Conservation (phyloP, 2,329 filamentous ascomycete genomes). For the Raffaelea albimanens region DNA sequence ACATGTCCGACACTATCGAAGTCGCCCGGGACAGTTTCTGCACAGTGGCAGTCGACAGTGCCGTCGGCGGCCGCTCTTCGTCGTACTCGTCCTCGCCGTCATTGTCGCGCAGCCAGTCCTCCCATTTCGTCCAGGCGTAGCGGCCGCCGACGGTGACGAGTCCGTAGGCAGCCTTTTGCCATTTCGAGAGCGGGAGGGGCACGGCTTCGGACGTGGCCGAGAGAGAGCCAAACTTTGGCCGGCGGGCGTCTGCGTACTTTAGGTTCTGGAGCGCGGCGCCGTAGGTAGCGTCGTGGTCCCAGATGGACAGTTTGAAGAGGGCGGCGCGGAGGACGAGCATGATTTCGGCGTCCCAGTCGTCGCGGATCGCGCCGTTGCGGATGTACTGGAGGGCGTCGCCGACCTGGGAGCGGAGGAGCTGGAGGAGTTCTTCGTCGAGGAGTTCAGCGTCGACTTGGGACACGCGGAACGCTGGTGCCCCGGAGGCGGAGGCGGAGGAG, state of each 20-base stretch:
- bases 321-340: conserved; percentile 64
- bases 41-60: conserved; percentile 20
- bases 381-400: conserved; percentile 83
- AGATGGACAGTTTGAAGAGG: conserved; percentile 90
- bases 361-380: conserved; percentile 61
- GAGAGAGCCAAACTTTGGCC: background rate
- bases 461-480: conserved; percentile 83
- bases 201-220: conserved; percentile 36
- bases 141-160: conserved; percentile 76
- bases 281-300: conserved; percentile 94
- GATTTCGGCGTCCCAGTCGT: conserved; percentile 85
- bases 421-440: conserved; percentile 83
- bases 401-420: conserved; percentile 77
- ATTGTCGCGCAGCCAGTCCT: conserved; percentile 69
- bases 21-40: conserved; percentile 59
- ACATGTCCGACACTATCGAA: conserved; percentile 57
- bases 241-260: conserved; percentile 76
- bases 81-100: conserved; percentile 49
- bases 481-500: conserved; percentile 29
- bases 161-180: conserved; percentile 80
- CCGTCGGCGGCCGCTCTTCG: background rate
- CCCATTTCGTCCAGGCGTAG: conserved; percentile 89
- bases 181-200: conserved; percentile 60
- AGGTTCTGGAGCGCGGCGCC: conserved; percentile 89
- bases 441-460: conserved; percentile 94